A percentile compares a stretch with the other conserved stretches of the same genome.
Evolutionary conservation across 768 basidiomycete species (phyloP).

Genomic region (Gloeostereum incarnatum): DNA sequence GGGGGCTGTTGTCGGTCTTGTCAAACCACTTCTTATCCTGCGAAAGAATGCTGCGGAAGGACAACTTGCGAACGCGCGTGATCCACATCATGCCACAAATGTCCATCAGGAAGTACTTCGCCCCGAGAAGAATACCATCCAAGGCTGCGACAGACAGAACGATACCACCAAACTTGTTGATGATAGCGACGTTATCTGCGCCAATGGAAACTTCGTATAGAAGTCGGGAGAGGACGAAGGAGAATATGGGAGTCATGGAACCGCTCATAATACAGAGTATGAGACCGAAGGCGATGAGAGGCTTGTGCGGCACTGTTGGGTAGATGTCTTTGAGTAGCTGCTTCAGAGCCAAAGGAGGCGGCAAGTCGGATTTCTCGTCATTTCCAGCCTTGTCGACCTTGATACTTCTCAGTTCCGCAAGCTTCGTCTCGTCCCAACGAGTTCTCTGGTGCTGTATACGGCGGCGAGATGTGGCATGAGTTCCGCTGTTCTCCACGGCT

Average conservation of each 20-base stretch:
- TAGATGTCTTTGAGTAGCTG: constrained; percentile 44
- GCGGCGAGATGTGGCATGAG: constrained; percentile 16
- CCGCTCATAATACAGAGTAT: constrained; percentile 64
- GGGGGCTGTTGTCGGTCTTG: constrained; percentile 43
- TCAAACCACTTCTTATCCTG: constrained; percentile 93
- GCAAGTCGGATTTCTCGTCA: constrained; percentile 8
- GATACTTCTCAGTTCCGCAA: constrained; percentile 13
- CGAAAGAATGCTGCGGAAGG: constrained; percentile 49
- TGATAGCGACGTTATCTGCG: constrained; percentile 47
- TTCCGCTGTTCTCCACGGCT: constrained; percentile 27
- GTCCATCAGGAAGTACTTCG: constrained; percentile 81
- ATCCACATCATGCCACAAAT: constrained; percentile 68
- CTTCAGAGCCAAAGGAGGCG: constrained; percentile 28
- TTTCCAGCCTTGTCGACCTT: constrained; percentile 13
- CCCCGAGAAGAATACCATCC: constrained; percentile 67
- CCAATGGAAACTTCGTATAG: constrained; percentile 69
- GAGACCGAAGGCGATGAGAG: constrained; percentile 61
- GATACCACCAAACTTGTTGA: constrained; percentile 66
- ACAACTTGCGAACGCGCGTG: constrained; percentile 44
- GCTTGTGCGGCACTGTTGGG: constrained; percentile 70
- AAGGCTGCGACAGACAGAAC: constrained; percentile 64
- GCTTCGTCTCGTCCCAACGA: constrained; percentile 15
- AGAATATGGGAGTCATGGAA: constrained; percentile 86
- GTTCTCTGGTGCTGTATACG: background rate
- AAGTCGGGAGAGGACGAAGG: constrained; percentile 76